Evolutionary conservation across 441 rosid species (phyloP).

Genomic region (Adansonia rubrostipa): DNA sequence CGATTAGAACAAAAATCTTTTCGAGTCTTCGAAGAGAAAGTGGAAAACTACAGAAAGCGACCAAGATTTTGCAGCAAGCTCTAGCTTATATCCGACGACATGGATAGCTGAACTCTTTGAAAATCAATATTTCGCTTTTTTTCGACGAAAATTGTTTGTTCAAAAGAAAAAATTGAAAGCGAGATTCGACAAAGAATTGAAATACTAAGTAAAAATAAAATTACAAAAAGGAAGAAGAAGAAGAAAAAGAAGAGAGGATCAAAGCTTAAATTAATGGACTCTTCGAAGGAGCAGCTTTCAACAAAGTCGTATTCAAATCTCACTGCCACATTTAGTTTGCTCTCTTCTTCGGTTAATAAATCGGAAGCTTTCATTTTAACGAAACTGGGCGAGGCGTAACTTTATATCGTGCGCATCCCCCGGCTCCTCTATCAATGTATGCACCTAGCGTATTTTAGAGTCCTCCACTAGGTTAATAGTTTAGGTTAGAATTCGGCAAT

Average conservation of each 20-base stretch:
- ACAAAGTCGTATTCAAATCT: constrained; percentile 19
- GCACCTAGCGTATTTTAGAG: constrained; percentile 42
- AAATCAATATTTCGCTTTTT: constrained; percentile 29
- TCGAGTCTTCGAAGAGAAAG: background rate
- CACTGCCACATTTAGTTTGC: constrained; percentile 19
- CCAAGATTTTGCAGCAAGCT: constrained; percentile 14
- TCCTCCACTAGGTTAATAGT: background rate
- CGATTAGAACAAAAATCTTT: background rate
- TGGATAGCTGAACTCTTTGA: constrained; percentile 45
- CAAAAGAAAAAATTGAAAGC: background rate
- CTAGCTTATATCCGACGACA: constrained; percentile 96
- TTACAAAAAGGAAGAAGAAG: too few species aligned
- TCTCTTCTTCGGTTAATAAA: background rate
- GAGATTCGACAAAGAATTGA: constrained; percentile 15
- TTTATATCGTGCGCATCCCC: background rate
- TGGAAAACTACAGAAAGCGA: constrained; percentile 7
- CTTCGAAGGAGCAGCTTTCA: background rate
- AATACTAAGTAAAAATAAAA: background rate
- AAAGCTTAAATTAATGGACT: background rate
- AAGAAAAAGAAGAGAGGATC: background rate
- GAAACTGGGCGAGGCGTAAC: constrained; percentile 13
- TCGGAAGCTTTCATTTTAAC: constrained; percentile 10
- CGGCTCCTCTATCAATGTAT: background rate
- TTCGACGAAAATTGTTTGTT: background rate
- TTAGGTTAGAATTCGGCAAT: too few species aligned